Evolutionary conservation across 225 moss, liverwort and hornwort genomes (phyloP).

Genomic region (Sphagnum tenellum): DNA sequence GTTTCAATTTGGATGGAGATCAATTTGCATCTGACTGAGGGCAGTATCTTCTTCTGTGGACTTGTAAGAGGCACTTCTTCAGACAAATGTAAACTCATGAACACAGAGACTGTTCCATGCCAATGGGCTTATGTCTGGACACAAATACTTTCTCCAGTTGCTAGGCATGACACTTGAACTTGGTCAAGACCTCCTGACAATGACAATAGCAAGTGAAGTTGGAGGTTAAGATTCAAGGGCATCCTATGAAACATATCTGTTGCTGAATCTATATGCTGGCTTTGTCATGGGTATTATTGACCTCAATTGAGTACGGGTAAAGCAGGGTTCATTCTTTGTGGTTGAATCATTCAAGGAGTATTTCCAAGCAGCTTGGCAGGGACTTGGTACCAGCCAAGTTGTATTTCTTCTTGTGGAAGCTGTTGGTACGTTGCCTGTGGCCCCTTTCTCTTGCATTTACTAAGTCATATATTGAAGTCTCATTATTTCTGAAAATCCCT

Average conservation of each 20-base stretch:
- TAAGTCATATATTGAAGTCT: too few relatives aligned
- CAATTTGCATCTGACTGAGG: background rate
- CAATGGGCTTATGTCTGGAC: too few relatives aligned
- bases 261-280: background rate
- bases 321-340: conserved; percentile 75
- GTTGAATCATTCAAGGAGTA: conserved; percentile 56
- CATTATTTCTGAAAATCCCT: too few relatives aligned
- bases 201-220: background rate
- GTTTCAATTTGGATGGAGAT: background rate
- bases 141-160: background rate
- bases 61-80: too few relatives aligned
- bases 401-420: conserved; percentile 96
- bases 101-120: too few relatives aligned
- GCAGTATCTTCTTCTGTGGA: too few relatives aligned
- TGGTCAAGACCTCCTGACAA: background rate
- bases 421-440: conserved; percentile 33
- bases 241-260: background rate
- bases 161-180: background rate
- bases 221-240: background rate
- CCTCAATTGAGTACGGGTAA: background rate
- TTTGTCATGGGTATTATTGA: background rate
- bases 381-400: conserved; percentile 68
- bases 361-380: conserved; percentile 60
- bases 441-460: background rate
- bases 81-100: too few relatives aligned